These are phyloP conservation scores for Margaritispora aquatica DNA, from an alignment of 495 filamentous ascomycete species.

Conservation along the genomic window DNA sequence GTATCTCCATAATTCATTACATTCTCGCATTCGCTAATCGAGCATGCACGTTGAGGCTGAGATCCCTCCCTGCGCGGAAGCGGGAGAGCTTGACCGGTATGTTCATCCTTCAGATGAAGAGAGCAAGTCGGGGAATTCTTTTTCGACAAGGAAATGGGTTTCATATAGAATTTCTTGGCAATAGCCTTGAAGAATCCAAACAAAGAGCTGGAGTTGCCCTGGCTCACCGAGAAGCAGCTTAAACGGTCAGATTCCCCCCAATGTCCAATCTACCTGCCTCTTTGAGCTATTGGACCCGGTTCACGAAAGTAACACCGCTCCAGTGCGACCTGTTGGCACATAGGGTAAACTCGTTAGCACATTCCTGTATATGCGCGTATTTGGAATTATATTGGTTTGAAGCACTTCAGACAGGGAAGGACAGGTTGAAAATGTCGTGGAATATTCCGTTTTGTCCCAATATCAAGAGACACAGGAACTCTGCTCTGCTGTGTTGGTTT, in stretches of 20 bases:
- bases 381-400: neutral
- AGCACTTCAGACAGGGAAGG: no score
- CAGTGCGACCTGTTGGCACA: no score
- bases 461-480: neutral
- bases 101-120: neutral
- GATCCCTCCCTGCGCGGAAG: neutral
- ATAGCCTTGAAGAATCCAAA: neutral
- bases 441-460: neutral
- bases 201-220: neutral
- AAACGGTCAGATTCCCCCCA: no score
- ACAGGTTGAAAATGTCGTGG: no score
- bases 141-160: neutral
- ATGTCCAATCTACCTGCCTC: no score
- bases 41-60: neutral
- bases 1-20: no score
- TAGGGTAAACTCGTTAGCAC: neutral
- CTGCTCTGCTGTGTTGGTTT: neutral
- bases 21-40: no score
- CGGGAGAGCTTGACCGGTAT: neutral
- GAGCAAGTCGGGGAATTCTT: neutral
- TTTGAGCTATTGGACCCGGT: no score
- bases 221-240: neutral
- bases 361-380: neutral
- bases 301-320: no score
- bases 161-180: neutral